phyloP scores from a whole-genome alignment of 1,284 basidiomycete genomes.

The Cutaneotrichosporon mucoides region DNA sequence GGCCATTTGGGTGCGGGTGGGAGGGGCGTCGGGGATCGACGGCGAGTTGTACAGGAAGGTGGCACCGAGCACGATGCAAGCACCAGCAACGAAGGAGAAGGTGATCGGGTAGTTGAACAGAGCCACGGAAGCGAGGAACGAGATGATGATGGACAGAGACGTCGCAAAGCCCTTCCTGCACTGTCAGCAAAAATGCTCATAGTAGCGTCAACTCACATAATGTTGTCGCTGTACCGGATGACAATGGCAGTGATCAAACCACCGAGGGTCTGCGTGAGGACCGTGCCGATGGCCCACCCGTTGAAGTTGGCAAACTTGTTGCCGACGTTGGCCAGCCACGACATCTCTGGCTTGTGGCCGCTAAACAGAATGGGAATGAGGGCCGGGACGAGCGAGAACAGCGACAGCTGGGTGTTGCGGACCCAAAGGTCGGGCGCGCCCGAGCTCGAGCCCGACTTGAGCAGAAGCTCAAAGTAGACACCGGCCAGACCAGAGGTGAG shows the following conservation, averaged over 20 bases:
- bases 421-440: conserved; percentile 74
- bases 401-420: conserved; percentile 90
- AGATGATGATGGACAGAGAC: conserved; percentile 84
- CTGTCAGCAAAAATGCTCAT: background rate
- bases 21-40: conserved; percentile 18
- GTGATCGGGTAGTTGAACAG: conserved; percentile 86
- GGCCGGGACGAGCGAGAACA: conserved; percentile 89
- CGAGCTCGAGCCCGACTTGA: conserved; percentile 64
- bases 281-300: conserved; percentile 85
- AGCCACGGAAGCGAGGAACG: conserved; percentile 80
- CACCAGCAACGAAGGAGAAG: conserved; percentile 74
- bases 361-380: conserved; percentile 73
- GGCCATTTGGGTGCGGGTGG: conserved; percentile 36
- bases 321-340: conserved; percentile 32
- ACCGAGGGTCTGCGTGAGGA: conserved; percentile 80
- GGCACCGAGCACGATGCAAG: conserved; percentile 72
- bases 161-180: conserved; percentile 82
- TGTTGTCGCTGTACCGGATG: conserved; percentile 54
- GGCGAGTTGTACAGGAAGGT: conserved; percentile 85
- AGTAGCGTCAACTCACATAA: conserved; percentile 36
- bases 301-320: conserved; percentile 59
- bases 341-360: conserved; percentile 33
- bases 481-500: conserved; percentile 96
- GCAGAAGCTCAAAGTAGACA: conserved; percentile 97
- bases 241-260: conserved; percentile 78